These are phyloP conservation scores for Pyrus betulifolia DNA, from an alignment of 306 rosid genomes.

Conservation along the genomic window DNA sequence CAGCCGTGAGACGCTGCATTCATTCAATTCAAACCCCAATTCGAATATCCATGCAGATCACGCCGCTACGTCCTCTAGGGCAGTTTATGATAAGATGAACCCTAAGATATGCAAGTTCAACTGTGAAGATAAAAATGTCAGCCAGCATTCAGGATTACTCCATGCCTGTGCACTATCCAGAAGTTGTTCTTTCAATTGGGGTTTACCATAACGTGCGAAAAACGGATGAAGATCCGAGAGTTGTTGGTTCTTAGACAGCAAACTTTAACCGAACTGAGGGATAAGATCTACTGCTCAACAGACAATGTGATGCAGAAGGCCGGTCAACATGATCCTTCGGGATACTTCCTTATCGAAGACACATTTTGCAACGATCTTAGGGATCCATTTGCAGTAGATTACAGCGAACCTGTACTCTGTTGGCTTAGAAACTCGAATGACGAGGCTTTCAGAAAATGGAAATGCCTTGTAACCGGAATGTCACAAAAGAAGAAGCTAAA, in stretches of 20 bases:
- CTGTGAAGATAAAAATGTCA: conserved; percentile 49
- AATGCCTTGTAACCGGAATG: conserved; percentile 51
- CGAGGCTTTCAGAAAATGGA: conserved; percentile 75
- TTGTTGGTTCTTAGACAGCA: conserved; percentile 73
- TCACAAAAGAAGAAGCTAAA: conserved; percentile 47
- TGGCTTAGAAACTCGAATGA: conserved; percentile 70
- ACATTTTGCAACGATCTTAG: conserved; percentile 82
- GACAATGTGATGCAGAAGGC: conserved; percentile 60
- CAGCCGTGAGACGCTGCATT: conserved; percentile 45
- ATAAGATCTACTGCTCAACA: conserved; percentile 61
- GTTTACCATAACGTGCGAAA: conserved; percentile 66
- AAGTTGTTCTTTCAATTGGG: conserved; percentile 63
- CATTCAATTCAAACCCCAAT: conserved; percentile 61
- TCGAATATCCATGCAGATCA: conserved; percentile 26
- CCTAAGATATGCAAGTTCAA: conserved; percentile 53
- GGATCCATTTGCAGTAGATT: conserved; percentile 67
- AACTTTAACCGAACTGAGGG: conserved; percentile 64
- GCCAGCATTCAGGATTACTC: conserved; percentile 31
- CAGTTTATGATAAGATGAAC: conserved; percentile 51
- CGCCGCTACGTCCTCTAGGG: conserved; percentile 34
- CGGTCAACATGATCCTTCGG: conserved; percentile 63
- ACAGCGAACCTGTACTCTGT: conserved; percentile 52
- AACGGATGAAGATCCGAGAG: conserved; percentile 73
- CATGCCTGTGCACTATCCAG: conserved; percentile 49
- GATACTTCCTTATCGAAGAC: conserved; percentile 85